phyloP scores from a whole-genome alignment of 148 eudicot genomes.

The Rhododendron simsii region DNA sequence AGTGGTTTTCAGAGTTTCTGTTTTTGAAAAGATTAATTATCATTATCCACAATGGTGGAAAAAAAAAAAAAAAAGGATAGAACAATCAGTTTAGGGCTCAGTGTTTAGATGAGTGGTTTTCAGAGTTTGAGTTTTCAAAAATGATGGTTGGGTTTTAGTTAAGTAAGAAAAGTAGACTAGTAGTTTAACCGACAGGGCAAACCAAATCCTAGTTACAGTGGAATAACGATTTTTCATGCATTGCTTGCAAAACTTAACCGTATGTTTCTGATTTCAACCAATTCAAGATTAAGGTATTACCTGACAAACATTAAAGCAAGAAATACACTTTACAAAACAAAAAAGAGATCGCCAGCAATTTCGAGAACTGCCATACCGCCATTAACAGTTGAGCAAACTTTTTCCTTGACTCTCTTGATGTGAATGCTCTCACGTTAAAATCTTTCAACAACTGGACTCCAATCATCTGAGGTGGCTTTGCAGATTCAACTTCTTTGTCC shows the following conservation, averaged over 20 bases:
- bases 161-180: background rate
- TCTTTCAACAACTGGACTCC: slow-evolving; percentile 87
- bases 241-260: background rate
- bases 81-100: background rate
- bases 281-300: background rate
- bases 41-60: background rate
- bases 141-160: background rate
- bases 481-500: slow-evolving; percentile 73
- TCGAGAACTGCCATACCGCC: slow-evolving; percentile 40
- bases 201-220: background rate
- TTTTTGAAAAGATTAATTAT: background rate
- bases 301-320: background rate
- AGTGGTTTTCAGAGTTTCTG: background rate
- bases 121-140: background rate
- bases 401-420: slow-evolving; percentile 62
- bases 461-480: slow-evolving; percentile 90
- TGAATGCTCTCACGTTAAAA: slow-evolving; percentile 39
- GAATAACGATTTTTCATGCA: background rate
- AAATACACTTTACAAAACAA: background rate
- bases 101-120: background rate
- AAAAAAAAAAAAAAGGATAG: background rate
- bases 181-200: background rate
- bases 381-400: slow-evolving; percentile 36
- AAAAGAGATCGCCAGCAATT: background rate
- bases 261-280: background rate